phyloP scores from a whole-genome alignment of 2,329 filamentous ascomycete genomes.

The Fusarium setosum region DNA sequence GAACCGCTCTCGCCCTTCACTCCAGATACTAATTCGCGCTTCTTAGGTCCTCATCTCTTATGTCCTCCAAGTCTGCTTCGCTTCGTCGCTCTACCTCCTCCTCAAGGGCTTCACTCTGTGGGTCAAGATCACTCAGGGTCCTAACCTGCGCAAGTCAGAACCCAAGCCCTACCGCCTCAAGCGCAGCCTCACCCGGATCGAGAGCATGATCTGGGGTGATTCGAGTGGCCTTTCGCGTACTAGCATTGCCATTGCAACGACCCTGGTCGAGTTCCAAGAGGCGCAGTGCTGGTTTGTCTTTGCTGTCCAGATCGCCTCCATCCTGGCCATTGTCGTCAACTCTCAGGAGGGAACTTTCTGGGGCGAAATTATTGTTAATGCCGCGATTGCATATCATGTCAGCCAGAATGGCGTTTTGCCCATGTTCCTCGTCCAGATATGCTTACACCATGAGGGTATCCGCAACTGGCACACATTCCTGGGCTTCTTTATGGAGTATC shows the following conservation, averaged over 20 bases:
- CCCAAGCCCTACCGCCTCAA: constrained; percentile 39
- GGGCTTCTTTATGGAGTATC: constrained; percentile 52
- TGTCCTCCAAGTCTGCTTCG: constrained; percentile 51
- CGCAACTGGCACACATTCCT: constrained; percentile 55
- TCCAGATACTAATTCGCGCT: constrained; percentile 11
- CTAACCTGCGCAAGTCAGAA: constrained; percentile 29
- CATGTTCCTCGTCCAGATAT: constrained; percentile 52
- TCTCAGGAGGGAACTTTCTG: constrained; percentile 54
- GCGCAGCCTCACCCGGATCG: constrained; percentile 48
- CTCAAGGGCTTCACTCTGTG: constrained; percentile 51
- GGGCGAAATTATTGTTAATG: constrained; percentile 53
- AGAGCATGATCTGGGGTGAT: constrained; percentile 52
- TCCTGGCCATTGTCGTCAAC: constrained; percentile 54
- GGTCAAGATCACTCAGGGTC: constrained; percentile 47
- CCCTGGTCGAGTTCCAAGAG: constrained; percentile 54
- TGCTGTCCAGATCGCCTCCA: constrained; percentile 53
- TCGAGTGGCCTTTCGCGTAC: constrained; percentile 50
- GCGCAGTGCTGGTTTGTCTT: constrained; percentile 55
- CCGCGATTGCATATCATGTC: constrained; percentile 51
- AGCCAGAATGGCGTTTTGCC: constrained; percentile 52
- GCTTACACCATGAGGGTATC: constrained; percentile 53
- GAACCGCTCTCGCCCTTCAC: background rate
- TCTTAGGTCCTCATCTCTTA: constrained; percentile 53
- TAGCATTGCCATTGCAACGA: constrained; percentile 53
- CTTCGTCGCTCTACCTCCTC: constrained; percentile 47